Evolutionary conservation across 106 monocot species (phyloP).

Genomic region (Vanilla planifolia): DNA sequence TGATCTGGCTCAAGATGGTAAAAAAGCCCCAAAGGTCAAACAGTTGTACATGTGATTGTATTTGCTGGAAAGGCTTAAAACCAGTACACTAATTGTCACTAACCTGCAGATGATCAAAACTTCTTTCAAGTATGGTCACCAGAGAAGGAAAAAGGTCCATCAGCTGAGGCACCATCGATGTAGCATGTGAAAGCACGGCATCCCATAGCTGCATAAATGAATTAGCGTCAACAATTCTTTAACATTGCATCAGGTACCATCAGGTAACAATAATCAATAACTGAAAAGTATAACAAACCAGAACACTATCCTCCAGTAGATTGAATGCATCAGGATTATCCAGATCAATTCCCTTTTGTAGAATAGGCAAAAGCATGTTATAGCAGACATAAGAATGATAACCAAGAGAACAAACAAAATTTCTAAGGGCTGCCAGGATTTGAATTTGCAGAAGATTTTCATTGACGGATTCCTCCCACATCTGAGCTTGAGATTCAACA

Average conservation of each 20-base stretch:
- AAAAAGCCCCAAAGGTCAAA: background rate
- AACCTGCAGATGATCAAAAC: constrained; percentile 91
- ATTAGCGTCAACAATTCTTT: background rate
- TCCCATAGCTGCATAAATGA: constrained; percentile 83
- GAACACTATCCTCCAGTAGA: constrained; percentile 89
- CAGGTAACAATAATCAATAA: too few species aligned
- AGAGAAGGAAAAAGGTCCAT: constrained; percentile 84
- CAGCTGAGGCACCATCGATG: constrained; percentile 67
- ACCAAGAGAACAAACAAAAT: constrained; percentile 80
- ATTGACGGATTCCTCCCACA: constrained; percentile 87
- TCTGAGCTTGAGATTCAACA: constrained; percentile 30
- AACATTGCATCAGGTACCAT: background rate
- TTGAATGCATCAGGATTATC: constrained; percentile 83
- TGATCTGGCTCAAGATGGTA: background rate
- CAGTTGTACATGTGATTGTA: background rate
- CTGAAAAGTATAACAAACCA: constrained; percentile 53
- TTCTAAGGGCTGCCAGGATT: constrained; percentile 69
- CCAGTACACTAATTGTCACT: constrained; percentile 1
- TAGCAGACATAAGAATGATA: constrained; percentile 76
- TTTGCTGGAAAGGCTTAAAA: background rate
- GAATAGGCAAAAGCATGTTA: constrained; percentile 78
- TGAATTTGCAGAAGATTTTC: constrained; percentile 96
- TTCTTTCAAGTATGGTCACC: constrained; percentile 69
- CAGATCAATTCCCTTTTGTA: constrained; percentile 73
- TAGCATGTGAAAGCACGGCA: constrained; percentile 76